Base-by-base conservation (phyloP, 345 rosid genomes). In the Viola odorata region DNA sequence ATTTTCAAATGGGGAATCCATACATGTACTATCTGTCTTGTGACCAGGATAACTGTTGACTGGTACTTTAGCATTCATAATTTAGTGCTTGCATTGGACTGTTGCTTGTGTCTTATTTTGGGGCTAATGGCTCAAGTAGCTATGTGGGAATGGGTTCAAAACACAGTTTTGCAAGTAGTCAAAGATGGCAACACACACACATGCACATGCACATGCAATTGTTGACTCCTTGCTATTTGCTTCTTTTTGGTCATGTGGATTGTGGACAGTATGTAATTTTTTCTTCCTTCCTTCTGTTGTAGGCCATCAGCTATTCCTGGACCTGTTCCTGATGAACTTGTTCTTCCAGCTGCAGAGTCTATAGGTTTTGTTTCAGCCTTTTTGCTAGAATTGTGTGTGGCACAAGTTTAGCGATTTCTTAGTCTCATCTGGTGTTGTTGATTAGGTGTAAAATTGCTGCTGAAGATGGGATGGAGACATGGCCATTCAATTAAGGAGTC, bases 261-360 rank as follows among this genome's bases (percentile, higher is more conserved):
- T 41, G 42, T 10, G 32, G 48, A 49, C 9, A 47, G 2, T 51
- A 41, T 63, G 12, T 37, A 6, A 55, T 49, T 17, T 41, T 53
- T 58, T 23, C 62, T 45, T 32, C 51, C 65, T 55, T 37, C 45
- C 50, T 55, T 32, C 58, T 54, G 10, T 77, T 65, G 55, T 73
- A 94, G 99, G 79, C 99, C 94, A 63, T 90, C 96, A 64, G 85
- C 87, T 55, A 88, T 94, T 73, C 96, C 99, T 65, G 99, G 99
- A 62, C 96, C 95, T 63, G 82, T 81, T 66, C 99, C 89, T 36
- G 88, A 90, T 71, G 99, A 94, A 75, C 45, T 94, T 67, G 63
- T 94, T 65, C 72, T 88, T 75, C 99, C 99, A 55, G 91, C 77
- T 55, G 60, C 97, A 10, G 96, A 90, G 69, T 86, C 99, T 71